Evolutionary conservation across 2,329 filamentous ascomycete species (phyloP), one percentile per base, ranked within the genome.

Genomic region (Zalaria sp.): DNA sequence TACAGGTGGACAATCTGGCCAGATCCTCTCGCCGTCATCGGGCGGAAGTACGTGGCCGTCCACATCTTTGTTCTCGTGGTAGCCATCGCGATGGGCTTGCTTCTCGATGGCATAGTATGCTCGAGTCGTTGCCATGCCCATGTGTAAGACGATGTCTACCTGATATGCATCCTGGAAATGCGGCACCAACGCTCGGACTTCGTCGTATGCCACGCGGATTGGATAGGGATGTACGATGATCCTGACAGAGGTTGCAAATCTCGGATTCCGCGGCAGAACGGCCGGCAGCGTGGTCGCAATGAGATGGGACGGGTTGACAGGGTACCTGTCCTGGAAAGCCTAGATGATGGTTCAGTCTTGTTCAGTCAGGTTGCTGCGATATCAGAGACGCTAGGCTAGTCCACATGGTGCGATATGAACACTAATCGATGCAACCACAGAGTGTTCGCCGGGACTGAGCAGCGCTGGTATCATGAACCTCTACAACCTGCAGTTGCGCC

Each of bases 251-350:
- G 52, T 55, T 51, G 50, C 55, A 42, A 49, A 52, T 29, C 42
- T 32, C n/a, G 47, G 34, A 38, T 46, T 45, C 40, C 46, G 32
- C 27, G 77, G 73, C 4, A 88, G 71, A 50, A 73, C 71, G 2
- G 71, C 59, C 3, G 84, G 79, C n/a, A 93, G 73, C 18, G 65
- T 67, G 26, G 68, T 70, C 38, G 81, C 77, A 55, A 93, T 88
- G 55, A 88, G 74, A 72, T 77, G 88, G 3, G 85, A 86, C 5
- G 86, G 84, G 56, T 93, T 93, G 45, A 79, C 65, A 27, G 78
- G 75, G 54, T 56, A 58, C 34, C 79, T 79, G 36, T 79, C 68
- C 51, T 80, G 78, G 60, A 93, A 93, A 1, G 86, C 81, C 83
- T 89, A 48, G 34, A 26, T 42, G 27, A 36, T 8, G n/a, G n/a